Conservation (phyloP, 139 green algal genomes). For the Chlorella sorokiniana region DNA sequence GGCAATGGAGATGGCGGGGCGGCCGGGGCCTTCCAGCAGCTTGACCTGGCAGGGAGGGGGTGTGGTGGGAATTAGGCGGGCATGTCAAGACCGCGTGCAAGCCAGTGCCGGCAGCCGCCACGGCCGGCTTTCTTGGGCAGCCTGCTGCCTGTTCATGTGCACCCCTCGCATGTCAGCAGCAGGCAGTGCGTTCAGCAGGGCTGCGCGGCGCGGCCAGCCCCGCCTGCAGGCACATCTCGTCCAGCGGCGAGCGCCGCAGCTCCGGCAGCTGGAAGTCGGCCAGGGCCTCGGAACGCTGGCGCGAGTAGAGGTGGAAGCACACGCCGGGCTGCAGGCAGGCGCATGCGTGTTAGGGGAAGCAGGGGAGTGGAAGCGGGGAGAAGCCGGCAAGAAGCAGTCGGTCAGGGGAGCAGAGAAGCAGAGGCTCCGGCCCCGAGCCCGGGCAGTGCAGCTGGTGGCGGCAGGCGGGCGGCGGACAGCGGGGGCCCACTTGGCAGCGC, state of each 20-base stretch:
- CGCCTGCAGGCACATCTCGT: slow-evolving; percentile 72
- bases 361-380: neutral
- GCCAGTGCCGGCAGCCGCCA: too few relatives aligned
- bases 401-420: neutral
- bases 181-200: neutral
- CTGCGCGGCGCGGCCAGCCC: neutral
- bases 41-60: slow-evolving; percentile 54
- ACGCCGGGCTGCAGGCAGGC: slow-evolving; percentile 54
- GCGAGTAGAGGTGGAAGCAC: slow-evolving; percentile 86
- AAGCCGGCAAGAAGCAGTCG: too few relatives aligned
- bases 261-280: slow-evolving; percentile 65
- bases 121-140: too few relatives aligned
- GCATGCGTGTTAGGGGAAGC: neutral
- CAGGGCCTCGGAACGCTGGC: slow-evolving; percentile 48
- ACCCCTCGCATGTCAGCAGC: too few relatives aligned
- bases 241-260: slow-evolving; percentile 61
- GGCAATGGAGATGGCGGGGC: slow-evolving; percentile 26
- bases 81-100: neutral
- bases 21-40: slow-evolving; percentile 48
- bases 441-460: too few relatives aligned
- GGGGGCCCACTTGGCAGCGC: slow-evolving; percentile 51
- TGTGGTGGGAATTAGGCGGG: neutral
- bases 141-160: too few relatives aligned
- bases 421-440: too few relatives aligned
- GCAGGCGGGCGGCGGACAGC: neutral